Evolutionary conservation across 257 asterid species (phyloP).

Genomic region (Solanum lycopersicoides): DNA sequence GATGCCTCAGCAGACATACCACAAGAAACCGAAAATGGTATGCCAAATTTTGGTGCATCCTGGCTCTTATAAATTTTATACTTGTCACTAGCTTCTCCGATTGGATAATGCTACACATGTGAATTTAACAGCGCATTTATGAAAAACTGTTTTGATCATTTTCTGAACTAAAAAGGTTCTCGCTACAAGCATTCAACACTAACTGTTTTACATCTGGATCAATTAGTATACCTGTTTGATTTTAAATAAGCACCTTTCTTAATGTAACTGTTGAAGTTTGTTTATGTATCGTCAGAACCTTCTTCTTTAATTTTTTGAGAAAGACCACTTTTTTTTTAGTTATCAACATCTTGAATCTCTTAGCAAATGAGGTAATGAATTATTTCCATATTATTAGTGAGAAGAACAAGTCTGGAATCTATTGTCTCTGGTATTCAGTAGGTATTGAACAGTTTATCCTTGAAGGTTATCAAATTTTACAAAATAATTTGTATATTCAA

Average conservation of each 20-base stretch:
- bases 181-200: not conserved
- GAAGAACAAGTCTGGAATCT: not conserved
- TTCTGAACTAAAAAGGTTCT: not conserved
- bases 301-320: not conserved
- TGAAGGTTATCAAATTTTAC: not conserved
- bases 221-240: not conserved
- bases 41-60: not conserved
- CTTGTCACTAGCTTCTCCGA: not conserved
- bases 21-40: conserved; percentile 50
- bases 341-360: not conserved
- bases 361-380: not conserved
- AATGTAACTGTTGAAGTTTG: not conserved
- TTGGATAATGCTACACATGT: not conserved
- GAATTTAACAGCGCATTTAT: not conserved
- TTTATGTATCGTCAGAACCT: not conserved
- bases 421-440: not conserved
- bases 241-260: not conserved
- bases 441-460: not conserved
- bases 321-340: not conserved
- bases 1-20: conserved; percentile 37
- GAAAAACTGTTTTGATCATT: not conserved
- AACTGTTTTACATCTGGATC: not conserved
- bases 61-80: not conserved
- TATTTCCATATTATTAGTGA: not conserved
- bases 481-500: not conserved